Percentiles rank a stretch among this genome's conserved stretches.
These are phyloP conservation scores for Trametes cingulata DNA, from an alignment of 768 basidiomycete genomes.

Conservation along the genomic window DNA sequence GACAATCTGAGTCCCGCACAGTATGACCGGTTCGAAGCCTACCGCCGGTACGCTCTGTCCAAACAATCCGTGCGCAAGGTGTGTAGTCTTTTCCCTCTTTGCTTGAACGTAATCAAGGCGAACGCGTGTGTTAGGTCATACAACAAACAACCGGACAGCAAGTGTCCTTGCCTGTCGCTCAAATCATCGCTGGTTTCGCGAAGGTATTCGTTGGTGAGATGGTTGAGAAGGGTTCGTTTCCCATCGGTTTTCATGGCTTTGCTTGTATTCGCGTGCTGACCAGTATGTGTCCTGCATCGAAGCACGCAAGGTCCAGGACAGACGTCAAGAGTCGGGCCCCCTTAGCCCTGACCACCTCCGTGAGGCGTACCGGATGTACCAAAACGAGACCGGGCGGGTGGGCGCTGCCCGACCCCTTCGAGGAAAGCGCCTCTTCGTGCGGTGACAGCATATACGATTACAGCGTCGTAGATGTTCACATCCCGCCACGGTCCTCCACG, in stretches of 20 bases:
- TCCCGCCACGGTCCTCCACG: too few relatives aligned
- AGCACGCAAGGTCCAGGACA: conserved; percentile 78
- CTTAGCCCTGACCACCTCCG: conserved; percentile 87
- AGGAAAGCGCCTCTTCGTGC: conserved; percentile 73
- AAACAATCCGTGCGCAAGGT: conserved; percentile 85
- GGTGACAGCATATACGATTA: conserved; percentile 35
- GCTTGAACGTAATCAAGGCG: too few relatives aligned
- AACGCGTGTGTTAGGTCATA: too few relatives aligned
- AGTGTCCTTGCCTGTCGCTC: conserved; percentile 84
- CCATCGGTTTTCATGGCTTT: background rate
- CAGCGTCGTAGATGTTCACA: too few relatives aligned
- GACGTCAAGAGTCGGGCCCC: conserved; percentile 73
- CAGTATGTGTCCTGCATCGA: background rate
- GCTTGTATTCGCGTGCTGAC: background rate
- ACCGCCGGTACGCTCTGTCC: conserved; percentile 78
- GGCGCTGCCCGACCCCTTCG: conserved; percentile 73
- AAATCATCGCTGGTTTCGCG: conserved; percentile 84
- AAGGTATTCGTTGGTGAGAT: conserved; percentile 95
- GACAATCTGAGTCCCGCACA: conserved; percentile 83
- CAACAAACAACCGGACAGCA: conserved; percentile 80
- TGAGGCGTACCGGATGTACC: conserved; percentile 85
- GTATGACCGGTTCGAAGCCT: conserved; percentile 88
- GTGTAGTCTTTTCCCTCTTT: conserved; percentile 16
- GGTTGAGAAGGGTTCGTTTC: conserved; percentile 74
- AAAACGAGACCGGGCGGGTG: conserved; percentile 77